Evolutionary conservation across 2,329 filamentous ascomycete species (phyloP).

Genomic region (Cadophora sp.): DNA sequence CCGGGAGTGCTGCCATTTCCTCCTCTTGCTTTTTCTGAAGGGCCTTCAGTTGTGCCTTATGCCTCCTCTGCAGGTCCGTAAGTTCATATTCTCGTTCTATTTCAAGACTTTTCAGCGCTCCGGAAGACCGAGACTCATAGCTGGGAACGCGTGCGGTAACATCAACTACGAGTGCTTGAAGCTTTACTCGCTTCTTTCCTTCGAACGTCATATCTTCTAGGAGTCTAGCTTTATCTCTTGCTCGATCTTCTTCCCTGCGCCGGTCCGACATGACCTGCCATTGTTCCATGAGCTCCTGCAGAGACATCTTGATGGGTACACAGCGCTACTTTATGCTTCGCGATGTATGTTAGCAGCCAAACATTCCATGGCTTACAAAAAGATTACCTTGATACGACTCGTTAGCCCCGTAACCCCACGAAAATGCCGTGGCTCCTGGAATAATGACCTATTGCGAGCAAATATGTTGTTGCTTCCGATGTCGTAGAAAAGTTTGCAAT

Average conservation of each 20-base stretch:
- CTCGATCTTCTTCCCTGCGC: not conserved
- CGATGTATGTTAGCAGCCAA: not conserved
- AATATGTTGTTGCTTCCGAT: not conserved
- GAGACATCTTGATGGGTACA: constrained; percentile 3
- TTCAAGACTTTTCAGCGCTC: not conserved
- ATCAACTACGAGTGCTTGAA: not conserved
- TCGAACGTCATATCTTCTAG: constrained; percentile 3
- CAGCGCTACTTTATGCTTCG: not conserved
- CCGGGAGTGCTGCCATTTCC: constrained; percentile 5
- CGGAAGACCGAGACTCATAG: constrained; percentile 9
- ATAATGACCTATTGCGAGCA: not conserved
- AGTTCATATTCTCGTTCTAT: not conserved
- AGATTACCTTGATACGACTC: not conserved
- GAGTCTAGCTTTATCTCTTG: not conserved
- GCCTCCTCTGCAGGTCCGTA: not conserved
- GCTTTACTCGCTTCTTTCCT: not conserved
- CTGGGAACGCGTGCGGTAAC: not conserved
- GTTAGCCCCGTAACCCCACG: not conserved
- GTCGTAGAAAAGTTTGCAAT: not conserved
- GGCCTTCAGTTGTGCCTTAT: constrained; percentile 7
- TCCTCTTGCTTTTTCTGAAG: constrained; percentile 6
- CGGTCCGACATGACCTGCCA: constrained; percentile 13
- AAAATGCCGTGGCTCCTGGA: not conserved
- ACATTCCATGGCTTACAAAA: not conserved
- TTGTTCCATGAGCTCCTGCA: constrained; percentile 10